phyloP scores from a whole-genome alignment of 371 early-diverging fungal genomes.

The Encephalitozoon romaleae region DNA sequence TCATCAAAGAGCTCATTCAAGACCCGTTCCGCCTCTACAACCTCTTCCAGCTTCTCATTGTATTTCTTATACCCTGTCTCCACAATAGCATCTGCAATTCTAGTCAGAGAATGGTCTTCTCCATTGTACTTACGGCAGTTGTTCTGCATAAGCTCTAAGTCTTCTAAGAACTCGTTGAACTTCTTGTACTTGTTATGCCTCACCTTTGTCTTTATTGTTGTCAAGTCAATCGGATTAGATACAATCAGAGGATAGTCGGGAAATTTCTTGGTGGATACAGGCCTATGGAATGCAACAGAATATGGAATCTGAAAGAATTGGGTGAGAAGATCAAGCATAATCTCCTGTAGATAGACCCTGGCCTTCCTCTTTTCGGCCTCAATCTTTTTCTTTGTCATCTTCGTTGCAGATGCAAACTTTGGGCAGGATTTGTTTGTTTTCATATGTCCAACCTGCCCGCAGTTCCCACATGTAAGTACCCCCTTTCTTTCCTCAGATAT shows the following conservation, averaged over 20 bases:
- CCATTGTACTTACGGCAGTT: slow-evolving; percentile 62
- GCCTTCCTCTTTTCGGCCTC: slow-evolving; percentile 51
- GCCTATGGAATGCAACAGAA: slow-evolving; percentile 60
- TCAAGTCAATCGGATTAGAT: slow-evolving; percentile 59
- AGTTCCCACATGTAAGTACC: slow-evolving; percentile 58
- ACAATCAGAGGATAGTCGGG: slow-evolving; percentile 57
- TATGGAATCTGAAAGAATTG: slow-evolving; percentile 48
- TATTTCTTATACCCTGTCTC: neutral
- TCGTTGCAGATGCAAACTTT: slow-evolving; percentile 46
- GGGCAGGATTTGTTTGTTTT: slow-evolving; percentile 62
- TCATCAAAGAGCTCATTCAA: slow-evolving; percentile 6
- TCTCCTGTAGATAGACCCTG: slow-evolving; percentile 33
- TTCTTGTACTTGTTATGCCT: slow-evolving; percentile 48
- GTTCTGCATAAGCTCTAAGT: slow-evolving; percentile 55
- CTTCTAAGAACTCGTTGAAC: slow-evolving; percentile 54
- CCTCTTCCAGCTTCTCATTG: neutral
- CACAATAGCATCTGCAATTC: slow-evolving; percentile 55
- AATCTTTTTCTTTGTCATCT: slow-evolving; percentile 42
- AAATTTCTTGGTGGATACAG: slow-evolving; percentile 62
- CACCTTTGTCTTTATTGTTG: slow-evolving; percentile 58
- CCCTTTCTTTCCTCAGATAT: slow-evolving; percentile 56
- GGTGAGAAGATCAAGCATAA: slow-evolving; percentile 47
- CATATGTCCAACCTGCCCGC: slow-evolving; percentile 62
- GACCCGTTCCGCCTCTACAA: slow-evolving; percentile 28
- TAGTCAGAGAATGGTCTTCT: slow-evolving; percentile 58